Conservation (phyloP, 148 eudicot species). For the Simmondsia chinensis region DNA sequence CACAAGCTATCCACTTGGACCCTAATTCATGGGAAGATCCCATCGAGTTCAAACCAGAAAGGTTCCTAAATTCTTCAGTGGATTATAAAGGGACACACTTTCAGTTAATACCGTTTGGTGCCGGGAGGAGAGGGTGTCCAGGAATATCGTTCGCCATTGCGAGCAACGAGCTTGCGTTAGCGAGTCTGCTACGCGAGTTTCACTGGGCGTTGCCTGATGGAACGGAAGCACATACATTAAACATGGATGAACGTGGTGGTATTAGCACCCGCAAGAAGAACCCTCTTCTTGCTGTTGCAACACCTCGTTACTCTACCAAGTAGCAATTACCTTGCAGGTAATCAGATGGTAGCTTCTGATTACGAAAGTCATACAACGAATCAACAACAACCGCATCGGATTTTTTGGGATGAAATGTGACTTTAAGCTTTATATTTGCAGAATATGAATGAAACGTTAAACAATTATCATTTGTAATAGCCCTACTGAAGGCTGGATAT, state of each 20-base stretch:
- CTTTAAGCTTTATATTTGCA: too few relatives aligned
- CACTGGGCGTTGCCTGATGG: conserved; percentile 20
- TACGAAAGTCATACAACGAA: too few relatives aligned
- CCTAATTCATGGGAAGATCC: conserved; percentile 21
- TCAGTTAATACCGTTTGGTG: conserved; percentile 28
- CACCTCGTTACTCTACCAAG: background rate
- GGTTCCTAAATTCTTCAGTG: conserved; percentile 12
- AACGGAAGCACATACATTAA: conserved; percentile 3
- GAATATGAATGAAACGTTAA: too few relatives aligned
- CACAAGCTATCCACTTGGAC: conserved; percentile 23
- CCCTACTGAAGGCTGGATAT: too few relatives aligned
- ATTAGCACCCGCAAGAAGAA: conserved; percentile 3
- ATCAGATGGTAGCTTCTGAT: too few relatives aligned
- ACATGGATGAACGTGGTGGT: conserved; percentile 15
- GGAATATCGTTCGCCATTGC: conserved; percentile 18
- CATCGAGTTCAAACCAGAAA: conserved; percentile 26
- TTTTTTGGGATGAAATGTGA: too few relatives aligned
- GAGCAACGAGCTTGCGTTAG: conserved; percentile 14
- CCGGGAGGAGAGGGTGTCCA: conserved; percentile 28
- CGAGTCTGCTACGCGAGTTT: conserved; percentile 16
- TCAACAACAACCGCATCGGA: too few relatives aligned
- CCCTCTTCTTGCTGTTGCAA: conserved; percentile 16
- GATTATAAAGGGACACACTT: conserved; percentile 24
- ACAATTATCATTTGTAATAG: too few relatives aligned
- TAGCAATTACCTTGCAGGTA: too few relatives aligned